Percentiles rank a stretch among this genome's conserved stretches.
Evolutionary conservation across 1,284 basidiomycete genomes (phyloP).

Genomic region (Malassezia slooffiae): DNA sequence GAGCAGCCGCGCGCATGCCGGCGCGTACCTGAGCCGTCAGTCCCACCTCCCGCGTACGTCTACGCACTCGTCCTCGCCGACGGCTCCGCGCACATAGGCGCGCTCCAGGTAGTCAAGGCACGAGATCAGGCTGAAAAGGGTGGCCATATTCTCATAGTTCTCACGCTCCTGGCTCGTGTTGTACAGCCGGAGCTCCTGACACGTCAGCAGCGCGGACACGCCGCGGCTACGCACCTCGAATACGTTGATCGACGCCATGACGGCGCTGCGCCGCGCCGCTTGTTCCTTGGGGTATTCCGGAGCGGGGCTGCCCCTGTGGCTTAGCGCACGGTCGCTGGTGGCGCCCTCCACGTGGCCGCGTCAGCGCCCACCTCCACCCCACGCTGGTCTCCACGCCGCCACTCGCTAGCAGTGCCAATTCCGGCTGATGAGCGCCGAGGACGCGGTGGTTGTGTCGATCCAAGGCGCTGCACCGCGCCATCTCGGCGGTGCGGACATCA

Average conservation of each 20-base stretch:
- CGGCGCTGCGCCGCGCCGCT: too few species aligned
- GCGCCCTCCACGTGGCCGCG: too few species aligned
- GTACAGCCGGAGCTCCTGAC: conserved; percentile 75
- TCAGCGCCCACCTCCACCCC: not conserved
- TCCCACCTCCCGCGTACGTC: too few species aligned
- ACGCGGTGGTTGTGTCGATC: too few species aligned
- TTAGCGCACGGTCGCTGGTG: too few species aligned
- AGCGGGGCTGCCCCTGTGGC: too few species aligned
- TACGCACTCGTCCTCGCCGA: conserved; percentile 75
- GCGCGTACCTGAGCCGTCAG: conserved; percentile 78
- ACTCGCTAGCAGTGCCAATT: too few species aligned
- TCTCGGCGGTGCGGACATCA: conserved; percentile 23
- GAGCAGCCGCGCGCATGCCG: conserved; percentile 78
- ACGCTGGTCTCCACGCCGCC: not conserved
- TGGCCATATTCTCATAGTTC: conserved; percentile 74
- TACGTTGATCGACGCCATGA: conserved; percentile 9
- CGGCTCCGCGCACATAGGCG: conserved; percentile 80
- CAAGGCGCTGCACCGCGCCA: too few species aligned
- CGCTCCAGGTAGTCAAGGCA: conserved; percentile 86
- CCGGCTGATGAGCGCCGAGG: too few species aligned
- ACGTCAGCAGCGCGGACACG: conserved; percentile 14
- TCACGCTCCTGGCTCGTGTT: conserved; percentile 80
- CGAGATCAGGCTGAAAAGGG: conserved; percentile 81
- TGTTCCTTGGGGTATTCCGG: not conserved
- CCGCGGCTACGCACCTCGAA: conserved; percentile 5